Base-by-base conservation (phyloP, 208 protist genomes). In the Borovskyia barvae region DNA sequence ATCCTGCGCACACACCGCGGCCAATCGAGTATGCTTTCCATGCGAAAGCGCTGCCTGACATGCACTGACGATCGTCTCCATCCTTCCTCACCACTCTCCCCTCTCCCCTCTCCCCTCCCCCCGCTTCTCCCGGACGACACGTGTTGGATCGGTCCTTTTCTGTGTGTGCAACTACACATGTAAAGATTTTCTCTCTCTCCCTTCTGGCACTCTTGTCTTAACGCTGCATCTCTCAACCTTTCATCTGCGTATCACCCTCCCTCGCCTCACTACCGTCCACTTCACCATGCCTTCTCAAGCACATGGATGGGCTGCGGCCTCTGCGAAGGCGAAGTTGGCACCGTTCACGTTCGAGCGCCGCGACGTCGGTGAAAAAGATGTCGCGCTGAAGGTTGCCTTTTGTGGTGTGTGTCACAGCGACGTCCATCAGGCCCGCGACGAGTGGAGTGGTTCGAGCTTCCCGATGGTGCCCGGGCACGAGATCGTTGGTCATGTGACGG, bases 371-470 rank as follows among this genome's bases (percentile, higher is more conserved):
- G 33, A 33, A 1, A 33, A 77, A 15, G 87, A 93, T 48, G 80
- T 90, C 32, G 48, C 28, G 37, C 86, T 93, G 60, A 60, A 75
- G 37, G 71, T 93, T 30, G 77, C 55, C 32, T 79, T 72, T 67
- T 90, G 84, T 59, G 87, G 87, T 25, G 82, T 92, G 40, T 94
- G 87, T 77, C 82, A 89, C 83, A 90, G 75, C 50, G 87, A 94
- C 66, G 46, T 92, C 30, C 82, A 91, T 70, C 75, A 88, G 57
- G 69, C 55, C 12, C 69, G 76, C 33, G 77, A 83, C 68, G 85
- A 94, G 72, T 94, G 85, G 87, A 69, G 58, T 26, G 63, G 52
- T 39, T 52, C 54, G 41, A 70, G 60, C 32, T 90, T 77, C 66
- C 85, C 85, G 8, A 85, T 88, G 80, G 77, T 91, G 28, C 77